A percentile compares a stretch with the other conserved stretches of the same genome.
phyloP scores from a whole-genome alignment of 225 moss, liverwort and hornwort genomes.

The Neckera pumila region DNA sequence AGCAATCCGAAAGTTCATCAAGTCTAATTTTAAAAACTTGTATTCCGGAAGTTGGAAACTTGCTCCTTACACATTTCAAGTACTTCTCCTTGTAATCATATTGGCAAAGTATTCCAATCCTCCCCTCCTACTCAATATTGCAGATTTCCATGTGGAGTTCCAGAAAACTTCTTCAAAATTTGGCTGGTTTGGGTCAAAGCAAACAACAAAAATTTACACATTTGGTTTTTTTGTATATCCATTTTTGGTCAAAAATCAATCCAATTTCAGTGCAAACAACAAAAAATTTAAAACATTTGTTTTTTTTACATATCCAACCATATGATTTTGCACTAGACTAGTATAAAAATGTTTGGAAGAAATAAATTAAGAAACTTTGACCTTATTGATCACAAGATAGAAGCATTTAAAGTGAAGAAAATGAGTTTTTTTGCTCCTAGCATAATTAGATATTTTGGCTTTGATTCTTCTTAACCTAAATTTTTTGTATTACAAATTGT shows the following conservation, averaged over 20 bases:
- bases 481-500: neutral
- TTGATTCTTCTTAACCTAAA: neutral
- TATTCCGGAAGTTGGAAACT: rapidly evolving
- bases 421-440: neutral
- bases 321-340: neutral
- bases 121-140: rapidly evolving
- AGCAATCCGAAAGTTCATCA: too few relatives aligned
- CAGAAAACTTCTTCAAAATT: neutral
- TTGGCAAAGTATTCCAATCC: too few relatives aligned
- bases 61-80: rapidly evolving
- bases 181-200: rapidly evolving
- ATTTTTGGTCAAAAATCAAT: neutral
- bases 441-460: neutral
- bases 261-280: neutral
- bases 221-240: neutral
- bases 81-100: neutral
- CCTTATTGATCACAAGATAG: neutral
- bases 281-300: too few relatives aligned
- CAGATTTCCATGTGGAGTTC: neutral
- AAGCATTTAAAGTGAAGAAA: neutral
- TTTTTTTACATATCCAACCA: neutral
- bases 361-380: neutral
- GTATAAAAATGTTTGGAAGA: too few relatives aligned
- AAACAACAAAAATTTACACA: neutral
- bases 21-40: neutral